A percentile compares a stretch with the other conserved stretches of the same genome.
These are phyloP conservation scores for barley (Hordeum vulgare) DNA, from an alignment of 176 grass and related monocot species.

Conservation along the genomic window DNA sequence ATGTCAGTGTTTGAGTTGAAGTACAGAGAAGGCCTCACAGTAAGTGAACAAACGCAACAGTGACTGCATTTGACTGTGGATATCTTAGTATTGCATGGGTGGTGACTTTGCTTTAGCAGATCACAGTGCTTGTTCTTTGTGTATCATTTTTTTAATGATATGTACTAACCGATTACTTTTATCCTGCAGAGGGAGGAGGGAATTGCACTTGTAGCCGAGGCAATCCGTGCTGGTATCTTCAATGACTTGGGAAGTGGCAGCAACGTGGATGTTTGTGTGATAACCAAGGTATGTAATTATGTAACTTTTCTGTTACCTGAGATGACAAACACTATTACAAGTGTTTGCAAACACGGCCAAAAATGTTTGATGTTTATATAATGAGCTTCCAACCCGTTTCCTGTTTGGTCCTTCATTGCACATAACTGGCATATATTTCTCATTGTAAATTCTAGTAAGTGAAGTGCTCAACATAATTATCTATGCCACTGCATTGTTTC, in stretches of 20 bases:
- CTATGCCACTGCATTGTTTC: not conserved
- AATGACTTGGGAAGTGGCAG: conserved; percentile 97
- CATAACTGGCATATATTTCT: not conserved
- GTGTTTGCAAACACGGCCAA: not conserved
- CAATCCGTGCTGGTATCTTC: conserved; percentile 84
- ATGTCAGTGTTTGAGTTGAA: conserved; percentile 89
- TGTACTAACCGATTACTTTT: not conserved
- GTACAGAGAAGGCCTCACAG: conserved; percentile 90
- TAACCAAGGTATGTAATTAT: conserved; percentile 71
- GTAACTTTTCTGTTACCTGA: not conserved
- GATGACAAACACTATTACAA: not conserved
- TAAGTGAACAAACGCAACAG: conserved; percentile 28
- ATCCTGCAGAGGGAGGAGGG: conserved; percentile 76
- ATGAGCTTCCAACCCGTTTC: not conserved
- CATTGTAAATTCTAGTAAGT: not conserved
- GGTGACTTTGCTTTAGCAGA: not conserved
- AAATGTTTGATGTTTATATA: not conserved
- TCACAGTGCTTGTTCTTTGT: not conserved
- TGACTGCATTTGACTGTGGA: not conserved
- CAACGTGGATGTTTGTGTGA: conserved; percentile 93
- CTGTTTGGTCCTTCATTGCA: not conserved
- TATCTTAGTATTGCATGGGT: not conserved
- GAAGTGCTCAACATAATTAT: not conserved
- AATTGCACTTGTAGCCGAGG: conserved; percentile 65
- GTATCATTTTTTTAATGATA: not conserved